Conservation (phyloP, 179 eudicot species). For the Beta corolliflora region DNA sequence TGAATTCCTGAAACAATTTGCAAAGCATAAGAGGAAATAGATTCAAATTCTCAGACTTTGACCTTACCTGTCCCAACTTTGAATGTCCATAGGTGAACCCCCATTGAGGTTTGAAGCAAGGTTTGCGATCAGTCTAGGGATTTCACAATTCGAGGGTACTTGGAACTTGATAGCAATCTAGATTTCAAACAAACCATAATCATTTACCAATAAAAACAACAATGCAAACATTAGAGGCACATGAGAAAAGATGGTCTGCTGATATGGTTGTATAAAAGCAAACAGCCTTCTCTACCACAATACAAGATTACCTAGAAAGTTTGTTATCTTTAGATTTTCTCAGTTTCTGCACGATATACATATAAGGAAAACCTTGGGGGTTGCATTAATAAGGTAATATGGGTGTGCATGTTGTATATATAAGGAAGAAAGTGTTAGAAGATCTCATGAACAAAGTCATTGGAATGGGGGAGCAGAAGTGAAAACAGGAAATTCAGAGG, state of each 20-base stretch:
- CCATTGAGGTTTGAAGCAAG: conserved; percentile 74
- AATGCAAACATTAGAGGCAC: not conserved
- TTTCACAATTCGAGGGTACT: conserved; percentile 74
- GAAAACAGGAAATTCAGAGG: too few relatives aligned
- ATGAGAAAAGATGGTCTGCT: not conserved
- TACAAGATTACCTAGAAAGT: not conserved
- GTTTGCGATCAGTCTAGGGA: conserved; percentile 73
- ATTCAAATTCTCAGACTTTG: conserved; percentile 8
- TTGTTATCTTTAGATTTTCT: not conserved
- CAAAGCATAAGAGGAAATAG: not conserved
- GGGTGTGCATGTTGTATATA: too few relatives aligned
- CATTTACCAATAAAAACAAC: not conserved
- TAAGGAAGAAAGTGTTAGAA: not conserved
- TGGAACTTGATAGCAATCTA: conserved; percentile 90
- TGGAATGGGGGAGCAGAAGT: not conserved
- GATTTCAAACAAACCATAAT: conserved; percentile 18
- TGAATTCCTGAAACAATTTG: not conserved
- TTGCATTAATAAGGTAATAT: too few relatives aligned
- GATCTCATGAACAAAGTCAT: not conserved
- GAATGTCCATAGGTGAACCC: conserved; percentile 76
- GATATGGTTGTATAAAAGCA: not conserved
- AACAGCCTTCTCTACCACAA: not conserved
- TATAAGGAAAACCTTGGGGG: not conserved
- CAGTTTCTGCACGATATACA: not conserved
- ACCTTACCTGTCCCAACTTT: conserved; percentile 90